phyloP scores from a whole-genome alignment of 768 basidiomycete species.

The Baorangia bicolor region DNA sequence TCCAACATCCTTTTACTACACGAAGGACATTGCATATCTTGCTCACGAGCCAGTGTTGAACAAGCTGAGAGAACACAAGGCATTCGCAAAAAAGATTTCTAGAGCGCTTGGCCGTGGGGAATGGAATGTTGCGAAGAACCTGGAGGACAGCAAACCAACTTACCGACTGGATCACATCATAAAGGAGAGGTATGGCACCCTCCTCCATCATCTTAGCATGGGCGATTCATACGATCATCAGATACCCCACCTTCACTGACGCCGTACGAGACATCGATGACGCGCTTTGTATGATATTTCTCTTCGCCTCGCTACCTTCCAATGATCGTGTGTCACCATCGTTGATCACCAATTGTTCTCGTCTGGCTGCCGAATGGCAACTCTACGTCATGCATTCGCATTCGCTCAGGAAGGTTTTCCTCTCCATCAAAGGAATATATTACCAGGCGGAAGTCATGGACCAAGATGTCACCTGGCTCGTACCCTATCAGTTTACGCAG shows the following conservation, averaged over 20 bases:
- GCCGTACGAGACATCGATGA: conserved; percentile 97
- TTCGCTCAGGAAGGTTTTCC: conserved; percentile 84
- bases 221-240: conserved; percentile 32
- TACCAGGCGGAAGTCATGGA: conserved; percentile 96
- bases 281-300: conserved; percentile 90
- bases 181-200: conserved; percentile 78
- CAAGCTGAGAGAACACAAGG: conserved; percentile 95
- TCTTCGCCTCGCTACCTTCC: conserved; percentile 92
- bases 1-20: conserved; percentile 96
- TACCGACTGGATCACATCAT: conserved; percentile 95
- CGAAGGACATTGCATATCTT: conserved; percentile 96
- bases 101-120: conserved; percentile 91
- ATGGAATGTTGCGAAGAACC: conserved; percentile 91
- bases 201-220: neutral
- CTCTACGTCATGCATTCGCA: conserved; percentile 89
- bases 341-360: conserved; percentile 86
- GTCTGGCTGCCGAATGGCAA: conserved; percentile 94
- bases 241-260: conserved; percentile 96
- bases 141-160: conserved; percentile 91
- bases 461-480: conserved; percentile 92
- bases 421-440: conserved; percentile 97
- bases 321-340: conserved; percentile 76
- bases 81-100: conserved; percentile 95
- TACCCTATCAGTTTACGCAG: conserved; percentile 97
- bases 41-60: conserved; percentile 94